Evolutionary conservation across 306 rosid species (phyloP).

Genomic region (Dalbergia cochinchinensis): DNA sequence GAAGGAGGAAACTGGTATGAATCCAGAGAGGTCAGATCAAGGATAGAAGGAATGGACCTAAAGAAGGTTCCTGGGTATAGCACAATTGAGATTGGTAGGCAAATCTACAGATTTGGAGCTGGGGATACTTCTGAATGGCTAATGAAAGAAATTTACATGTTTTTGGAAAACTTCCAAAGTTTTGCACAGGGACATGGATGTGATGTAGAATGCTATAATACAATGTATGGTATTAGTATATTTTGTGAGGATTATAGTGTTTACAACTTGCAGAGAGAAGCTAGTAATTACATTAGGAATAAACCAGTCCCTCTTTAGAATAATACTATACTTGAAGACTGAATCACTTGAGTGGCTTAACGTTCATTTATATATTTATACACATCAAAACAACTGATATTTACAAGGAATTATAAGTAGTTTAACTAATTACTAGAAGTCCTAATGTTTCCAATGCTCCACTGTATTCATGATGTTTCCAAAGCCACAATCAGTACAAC

Average conservation of each 20-base stretch:
- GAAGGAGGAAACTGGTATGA: slow-evolving; percentile 89
- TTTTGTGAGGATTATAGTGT: slow-evolving; percentile 28
- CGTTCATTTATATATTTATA: too few species aligned
- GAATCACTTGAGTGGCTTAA: too few species aligned
- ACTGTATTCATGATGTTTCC: too few species aligned
- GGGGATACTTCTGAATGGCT: slow-evolving; percentile 67
- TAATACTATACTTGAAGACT: background rate
- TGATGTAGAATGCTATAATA: slow-evolving; percentile 50
- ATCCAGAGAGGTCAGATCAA: slow-evolving; percentile 77
- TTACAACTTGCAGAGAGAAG: slow-evolving; percentile 36
- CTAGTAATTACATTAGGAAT: slow-evolving; percentile 32
- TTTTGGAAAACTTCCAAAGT: slow-evolving; percentile 60
- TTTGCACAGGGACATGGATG: slow-evolving; percentile 58
- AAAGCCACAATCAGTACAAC: too few species aligned
- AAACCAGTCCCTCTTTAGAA: slow-evolving; percentile 36
- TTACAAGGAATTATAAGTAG: too few species aligned
- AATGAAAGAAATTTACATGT: slow-evolving; percentile 55
- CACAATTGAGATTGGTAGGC: slow-evolving; percentile 71
- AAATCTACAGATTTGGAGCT: slow-evolving; percentile 77
- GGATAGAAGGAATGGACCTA: slow-evolving; percentile 75
- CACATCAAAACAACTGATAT: too few species aligned
- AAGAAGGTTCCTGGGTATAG: slow-evolving; percentile 91
- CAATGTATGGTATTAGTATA: slow-evolving; percentile 37
- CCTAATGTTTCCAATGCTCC: too few species aligned
- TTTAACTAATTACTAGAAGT: too few species aligned